These are phyloP conservation scores for Syzygium syzygioides DNA, from an alignment of 441 rosid genomes.

Conservation along the genomic window DNA sequence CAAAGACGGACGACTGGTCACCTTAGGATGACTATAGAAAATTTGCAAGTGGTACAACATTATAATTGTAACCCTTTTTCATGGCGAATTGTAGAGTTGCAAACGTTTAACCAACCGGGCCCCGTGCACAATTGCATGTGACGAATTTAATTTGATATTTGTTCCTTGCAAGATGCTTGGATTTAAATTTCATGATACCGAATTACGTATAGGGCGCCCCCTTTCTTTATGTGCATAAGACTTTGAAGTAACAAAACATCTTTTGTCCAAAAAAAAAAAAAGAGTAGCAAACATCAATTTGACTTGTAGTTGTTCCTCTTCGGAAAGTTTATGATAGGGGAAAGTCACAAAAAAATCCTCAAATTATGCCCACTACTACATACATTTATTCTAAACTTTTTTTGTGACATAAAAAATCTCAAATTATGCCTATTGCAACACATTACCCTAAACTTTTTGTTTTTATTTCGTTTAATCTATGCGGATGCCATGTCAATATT, in stretches of 20 bases:
- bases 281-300: not conserved
- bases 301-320: not conserved
- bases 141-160: not conserved
- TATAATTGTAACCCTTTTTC: not conserved
- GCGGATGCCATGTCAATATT: too few relatives aligned
- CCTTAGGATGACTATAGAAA: not conserved
- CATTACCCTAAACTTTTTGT: too few relatives aligned
- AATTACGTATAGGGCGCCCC: not conserved
- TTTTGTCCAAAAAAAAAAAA: not conserved
- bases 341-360: too few relatives aligned
- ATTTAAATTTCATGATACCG: not conserved
- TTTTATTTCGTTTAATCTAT: too few relatives aligned
- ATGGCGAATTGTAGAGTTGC: not conserved
- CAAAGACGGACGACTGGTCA: not conserved
- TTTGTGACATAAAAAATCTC: too few relatives aligned
- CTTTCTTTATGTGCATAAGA: not conserved
- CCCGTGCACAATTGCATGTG: not conserved
- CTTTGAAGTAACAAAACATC: not conserved
- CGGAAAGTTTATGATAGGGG: not conserved
- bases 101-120: not conserved
- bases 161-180: not conserved
- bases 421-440: too few relatives aligned
- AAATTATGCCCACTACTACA: too few relatives aligned
- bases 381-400: too few relatives aligned
- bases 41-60: not conserved